Evolutionary conservation across 352 stramenopile species (phyloP).

Genomic region (Blastocystis sp.): DNA sequence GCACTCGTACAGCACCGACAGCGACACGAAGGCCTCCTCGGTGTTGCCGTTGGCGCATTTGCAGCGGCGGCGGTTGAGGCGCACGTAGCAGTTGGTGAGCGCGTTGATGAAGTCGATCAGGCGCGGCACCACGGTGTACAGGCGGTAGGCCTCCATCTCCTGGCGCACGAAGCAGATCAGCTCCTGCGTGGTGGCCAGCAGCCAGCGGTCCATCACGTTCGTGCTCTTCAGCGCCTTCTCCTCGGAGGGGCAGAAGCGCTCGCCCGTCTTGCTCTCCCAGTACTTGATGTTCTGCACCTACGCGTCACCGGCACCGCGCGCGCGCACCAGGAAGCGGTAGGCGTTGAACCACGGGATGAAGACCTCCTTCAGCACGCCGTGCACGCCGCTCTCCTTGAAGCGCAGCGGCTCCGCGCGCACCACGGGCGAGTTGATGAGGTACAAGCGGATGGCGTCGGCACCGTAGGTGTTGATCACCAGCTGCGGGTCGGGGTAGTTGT

Average conservation of each 20-base stretch:
- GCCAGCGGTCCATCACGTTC: conserved; percentile 98
- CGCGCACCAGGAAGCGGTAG: conserved; percentile 90
- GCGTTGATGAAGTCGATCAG: conserved; percentile 95
- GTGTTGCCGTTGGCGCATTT: conserved; percentile 88
- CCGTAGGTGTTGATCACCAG: conserved; percentile 92
- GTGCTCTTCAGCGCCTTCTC: conserved; percentile 83
- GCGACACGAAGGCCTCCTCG: conserved; percentile 78
- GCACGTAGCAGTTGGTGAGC: conserved; percentile 98
- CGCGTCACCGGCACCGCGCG: too few species aligned
- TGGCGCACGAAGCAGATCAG: conserved; percentile 93
- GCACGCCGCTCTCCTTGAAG: conserved; percentile 91
- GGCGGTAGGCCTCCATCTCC: conserved; percentile 96
- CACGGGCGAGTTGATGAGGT: conserved; percentile 99
- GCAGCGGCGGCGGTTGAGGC: conserved; percentile 93
- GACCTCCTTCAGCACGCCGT: conserved; percentile 94
- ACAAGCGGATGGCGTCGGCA: conserved; percentile 94
- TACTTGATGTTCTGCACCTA: conserved; percentile 85
- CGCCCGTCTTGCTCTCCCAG: conserved; percentile 81
- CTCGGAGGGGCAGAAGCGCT: conserved; percentile 84
- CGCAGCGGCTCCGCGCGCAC: conserved; percentile 94
- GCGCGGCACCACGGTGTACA: conserved; percentile 97
- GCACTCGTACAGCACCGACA: conserved; percentile 95
- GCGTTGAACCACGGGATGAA: conserved; percentile 99
- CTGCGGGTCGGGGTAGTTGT: conserved; percentile 94
- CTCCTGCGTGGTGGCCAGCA: conserved; percentile 91